A percentile compares a stretch with the other conserved stretches of the same genome.
Conservation (phyloP, 352 stramenopile species). For the Globisporangium megalacanthum region DNA sequence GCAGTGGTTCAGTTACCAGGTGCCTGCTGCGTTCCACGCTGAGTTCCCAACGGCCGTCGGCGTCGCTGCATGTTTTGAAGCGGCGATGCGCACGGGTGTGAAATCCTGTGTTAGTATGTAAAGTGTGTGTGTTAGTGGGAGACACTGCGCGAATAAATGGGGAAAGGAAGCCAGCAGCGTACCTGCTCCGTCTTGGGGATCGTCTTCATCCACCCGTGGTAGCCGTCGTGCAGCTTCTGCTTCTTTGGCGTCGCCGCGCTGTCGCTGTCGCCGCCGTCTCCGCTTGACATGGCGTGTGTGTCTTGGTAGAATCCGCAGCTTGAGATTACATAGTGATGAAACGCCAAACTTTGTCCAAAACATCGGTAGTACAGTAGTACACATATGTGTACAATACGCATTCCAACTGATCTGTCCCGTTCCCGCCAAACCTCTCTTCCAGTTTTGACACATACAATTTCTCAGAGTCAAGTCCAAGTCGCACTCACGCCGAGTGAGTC, state of each 20-base stretch:
- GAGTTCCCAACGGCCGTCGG: conserved; percentile 34
- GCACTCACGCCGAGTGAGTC: too few relatives aligned
- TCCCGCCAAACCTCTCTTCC: too few relatives aligned
- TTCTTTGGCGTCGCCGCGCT: conserved; percentile 27
- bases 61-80: conserved; percentile 12
- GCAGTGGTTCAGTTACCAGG: conserved; percentile 37
- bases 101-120: conserved; percentile 44
- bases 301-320: neutral
- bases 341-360: too few relatives aligned
- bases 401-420: too few relatives aligned
- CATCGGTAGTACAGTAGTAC: too few relatives aligned
- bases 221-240: conserved; percentile 74
- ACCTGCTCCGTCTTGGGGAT: conserved; percentile 78
- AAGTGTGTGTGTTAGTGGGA: neutral
- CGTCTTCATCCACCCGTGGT: conserved; percentile 87
- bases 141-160: too few relatives aligned
- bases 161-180: neutral
- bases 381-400: too few relatives aligned
- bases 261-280: conserved; percentile 12
- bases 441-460: too few relatives aligned
- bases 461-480: too few relatives aligned
- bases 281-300: conserved; percentile 14
- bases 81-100: conserved; percentile 67
- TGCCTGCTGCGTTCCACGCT: conserved; percentile 78
- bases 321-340: too few relatives aligned